phyloP scores from a whole-genome alignment of 257 asterid species.

The Fraxinus anomala region DNA sequence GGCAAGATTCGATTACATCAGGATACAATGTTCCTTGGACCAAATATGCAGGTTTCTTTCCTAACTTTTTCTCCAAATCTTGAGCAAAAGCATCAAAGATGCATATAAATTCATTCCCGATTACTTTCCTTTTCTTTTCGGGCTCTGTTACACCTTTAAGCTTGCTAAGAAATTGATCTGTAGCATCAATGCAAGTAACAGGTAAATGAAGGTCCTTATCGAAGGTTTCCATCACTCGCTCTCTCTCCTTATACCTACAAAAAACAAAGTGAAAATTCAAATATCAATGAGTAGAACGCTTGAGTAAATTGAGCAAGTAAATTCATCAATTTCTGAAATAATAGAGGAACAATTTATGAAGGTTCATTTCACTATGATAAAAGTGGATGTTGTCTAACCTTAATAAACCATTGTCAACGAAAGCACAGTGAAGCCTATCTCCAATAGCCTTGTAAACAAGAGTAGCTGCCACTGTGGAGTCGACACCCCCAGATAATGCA shows the following conservation, averaged over 20 bases:
- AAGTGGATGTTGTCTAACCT: constrained; percentile 43
- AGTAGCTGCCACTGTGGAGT: constrained; percentile 95
- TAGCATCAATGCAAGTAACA: constrained; percentile 82
- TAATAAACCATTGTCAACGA: constrained; percentile 92
- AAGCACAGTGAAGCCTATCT: constrained; percentile 90
- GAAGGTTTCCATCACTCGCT: constrained; percentile 88
- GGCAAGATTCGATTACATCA: constrained; percentile 96
- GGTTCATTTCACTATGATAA: neutral
- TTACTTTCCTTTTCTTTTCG: constrained; percentile 88
- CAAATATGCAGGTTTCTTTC: constrained; percentile 68
- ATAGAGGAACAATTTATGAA: neutral
- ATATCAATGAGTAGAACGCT: neutral
- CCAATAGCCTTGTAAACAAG: constrained; percentile 95
- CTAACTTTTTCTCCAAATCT: constrained; percentile 67
- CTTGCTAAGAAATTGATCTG: constrained; percentile 81
- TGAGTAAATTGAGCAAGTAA: neutral
- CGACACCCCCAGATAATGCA: constrained; percentile 98
- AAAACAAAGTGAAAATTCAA: neutral
- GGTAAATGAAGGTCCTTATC: constrained; percentile 88
- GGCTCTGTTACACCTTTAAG: constrained; percentile 92
- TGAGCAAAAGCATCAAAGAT: constrained; percentile 81
- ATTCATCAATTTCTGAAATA: neutral
- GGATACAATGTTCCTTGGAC: constrained; percentile 99
- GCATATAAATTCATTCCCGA: constrained; percentile 82
- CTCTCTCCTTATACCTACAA: constrained; percentile 73